Base-by-base conservation (phyloP, 2,329 filamentous ascomycete genomes). In the Xylariomycetidae sp. region DNA sequence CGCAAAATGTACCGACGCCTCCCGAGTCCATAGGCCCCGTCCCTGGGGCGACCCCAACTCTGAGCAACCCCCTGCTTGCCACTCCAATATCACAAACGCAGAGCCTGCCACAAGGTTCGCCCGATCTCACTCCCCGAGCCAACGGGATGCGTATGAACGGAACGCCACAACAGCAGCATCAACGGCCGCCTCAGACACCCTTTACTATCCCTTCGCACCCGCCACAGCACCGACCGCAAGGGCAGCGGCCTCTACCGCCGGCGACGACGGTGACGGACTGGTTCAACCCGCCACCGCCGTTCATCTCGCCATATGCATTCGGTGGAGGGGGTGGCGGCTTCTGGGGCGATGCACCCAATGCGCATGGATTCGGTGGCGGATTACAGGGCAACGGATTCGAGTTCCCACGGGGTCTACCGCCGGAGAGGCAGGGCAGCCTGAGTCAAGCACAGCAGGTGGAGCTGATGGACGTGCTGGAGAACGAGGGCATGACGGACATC, bases 391-490 rank as follows among this genome's bases (percentile, higher is more conserved):
- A 38, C 12, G 39, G 42, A 17, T 41, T 47, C 20, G 38, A 43
- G 10, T 46, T 57, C 30, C 43, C 56, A 7, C 31, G 46, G 24
- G 45, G 46, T 17, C 30, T 57, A n/a, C 52, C 57, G 3, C 57
- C 63, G 17, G 72, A 74, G 53, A 73, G 70, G 38, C 77, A 76
- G 49, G 86, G 79, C 44, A 84, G 72, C 38, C 65, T 93, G 19
- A 89, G 79, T 38, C 82, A 88, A 43, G 76, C 86, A 50, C 85
- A 93, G 58, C 86, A 92, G 59, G 63, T 81, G 42, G 85, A 94
- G 63, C 65, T 94, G 23, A 87, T 93, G 82, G 77, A 80, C 35
- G 79, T 79, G 30, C 70, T 94, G 20, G 84, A 92, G 57, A 83
- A 67, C 46, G 74, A 82, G 44, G 78, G 77, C 1, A 62, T 79